Evolutionary conservation across 805 yeast genomes (phyloP), one percentile per base, ranked within the genome.

Genomic region (Candida sphagnicola): DNA sequence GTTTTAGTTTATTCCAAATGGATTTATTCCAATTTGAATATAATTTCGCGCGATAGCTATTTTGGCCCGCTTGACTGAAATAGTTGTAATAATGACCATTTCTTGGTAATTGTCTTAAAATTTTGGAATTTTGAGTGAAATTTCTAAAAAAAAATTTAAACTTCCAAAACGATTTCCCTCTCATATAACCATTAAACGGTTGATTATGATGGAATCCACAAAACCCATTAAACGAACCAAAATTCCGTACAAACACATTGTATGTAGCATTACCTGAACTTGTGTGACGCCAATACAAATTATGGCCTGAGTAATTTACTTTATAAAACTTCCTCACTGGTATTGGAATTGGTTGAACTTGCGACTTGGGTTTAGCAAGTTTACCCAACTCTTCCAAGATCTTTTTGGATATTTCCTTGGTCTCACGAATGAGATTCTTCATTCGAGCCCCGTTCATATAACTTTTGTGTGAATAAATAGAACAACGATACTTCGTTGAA

Each of bases 61-160:
- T 48, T 32, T 50, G 59, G 29, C 51, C 43, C 14, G 51, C 42
- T 33, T 46, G 57, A 25, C 55, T 51, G 41, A 54, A 54, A 44
- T 56, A 51, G 40, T 46, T 49, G 38, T 48, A 55, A 43, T 51
- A 47, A 36, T 44, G 51, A n/a, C 55, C 53, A 15, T 41, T 39
- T 29, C 40, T 37, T 17, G 38, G 38, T 6, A 44, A 23, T 8
- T 25, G 15, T 13, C 28, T 31, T 8, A 44, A 34, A 4, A 44
- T 44, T 17, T 34, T 39, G 8, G 40, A 28, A 13, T 18, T 28
- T 18, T 21, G 23, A n/a, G 23, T 23, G n/a, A 33, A 33, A 16
- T 33, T 33, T 16, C 35, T 18, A n/a, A 24, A 19, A 21, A 33
- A 33, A 21, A 19, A 19, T 18, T 33, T 33, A 13, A 26, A 26